These are phyloP conservation scores for Leccinum rimulosum DNA, from an alignment of 768 basidiomycete species.

Conservation along the genomic window DNA sequence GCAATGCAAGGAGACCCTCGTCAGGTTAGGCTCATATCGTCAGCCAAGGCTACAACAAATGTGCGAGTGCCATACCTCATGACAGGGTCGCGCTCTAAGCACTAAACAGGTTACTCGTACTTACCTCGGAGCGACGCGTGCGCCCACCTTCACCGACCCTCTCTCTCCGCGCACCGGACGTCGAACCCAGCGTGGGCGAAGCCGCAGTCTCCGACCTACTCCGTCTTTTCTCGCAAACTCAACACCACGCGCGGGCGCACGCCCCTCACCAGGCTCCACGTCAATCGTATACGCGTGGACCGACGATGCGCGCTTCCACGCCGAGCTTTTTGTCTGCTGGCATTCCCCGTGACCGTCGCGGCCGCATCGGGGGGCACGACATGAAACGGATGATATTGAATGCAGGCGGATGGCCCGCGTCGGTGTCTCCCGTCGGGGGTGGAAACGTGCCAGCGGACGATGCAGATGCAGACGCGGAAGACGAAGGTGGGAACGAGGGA, in stretches of 20 bases:
- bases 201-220: constrained; percentile 67
- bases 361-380: constrained; percentile 56
- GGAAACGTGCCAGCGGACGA: constrained; percentile 18
- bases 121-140: constrained; percentile 64
- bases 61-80: constrained; percentile 39
- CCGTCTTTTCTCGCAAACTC: constrained; percentile 55
- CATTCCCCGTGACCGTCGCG: constrained; percentile 73
- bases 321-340: constrained; percentile 74
- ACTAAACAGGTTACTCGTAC: constrained; percentile 61
- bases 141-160: constrained; percentile 59
- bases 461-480: constrained; percentile 32
- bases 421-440: constrained; percentile 8
- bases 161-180: constrained; percentile 47
- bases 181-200: constrained; percentile 61
- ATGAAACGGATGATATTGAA: constrained; percentile 29
- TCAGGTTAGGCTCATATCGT: constrained; percentile 54
- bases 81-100: constrained; percentile 4
- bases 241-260: constrained; percentile 33
- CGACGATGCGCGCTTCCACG: constrained; percentile 32
- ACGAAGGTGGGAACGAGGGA: constrained; percentile 44
- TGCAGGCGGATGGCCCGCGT: constrained; percentile 24
- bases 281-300: constrained; percentile 25
- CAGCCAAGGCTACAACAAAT: constrained; percentile 80
- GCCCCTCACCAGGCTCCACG: constrained; percentile 29
- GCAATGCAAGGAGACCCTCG: constrained; percentile 53